Evolutionary conservation across 805 yeast genomes (phyloP).

Genomic region (Lachancea lanzarotensis): DNA sequence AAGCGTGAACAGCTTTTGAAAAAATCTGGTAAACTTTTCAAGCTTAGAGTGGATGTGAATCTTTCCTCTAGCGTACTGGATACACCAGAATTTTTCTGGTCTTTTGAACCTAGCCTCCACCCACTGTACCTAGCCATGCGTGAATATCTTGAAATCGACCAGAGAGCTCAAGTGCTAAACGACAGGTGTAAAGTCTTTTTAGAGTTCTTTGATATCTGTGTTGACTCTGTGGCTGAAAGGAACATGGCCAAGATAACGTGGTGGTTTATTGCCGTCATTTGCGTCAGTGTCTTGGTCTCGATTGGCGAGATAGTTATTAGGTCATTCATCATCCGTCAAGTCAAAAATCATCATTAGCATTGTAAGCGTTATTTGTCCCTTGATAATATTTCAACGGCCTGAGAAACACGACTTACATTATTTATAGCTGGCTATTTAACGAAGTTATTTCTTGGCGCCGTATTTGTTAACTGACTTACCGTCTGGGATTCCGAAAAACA

Average conservation of each 20-base stretch:
- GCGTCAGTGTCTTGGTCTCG: conserved; percentile 71
- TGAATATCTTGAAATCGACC: conserved; percentile 91
- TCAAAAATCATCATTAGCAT: conserved; percentile 3
- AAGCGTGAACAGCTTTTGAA: conserved; percentile 77
- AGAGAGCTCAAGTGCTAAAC: conserved; percentile 85
- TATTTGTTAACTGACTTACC: conserved; percentile 77
- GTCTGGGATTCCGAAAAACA: conserved; percentile 91
- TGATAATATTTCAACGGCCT: not conserved
- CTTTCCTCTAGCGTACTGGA: conserved; percentile 84
- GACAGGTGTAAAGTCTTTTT: conserved; percentile 90
- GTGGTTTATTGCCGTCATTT: conserved; percentile 79
- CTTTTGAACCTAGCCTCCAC: conserved; percentile 87
- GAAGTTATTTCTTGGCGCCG: conserved; percentile 53
- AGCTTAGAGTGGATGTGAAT: conserved; percentile 88
- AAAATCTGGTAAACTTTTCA: conserved; percentile 86
- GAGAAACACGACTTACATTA: not conserved
- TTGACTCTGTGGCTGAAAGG: conserved; percentile 89
- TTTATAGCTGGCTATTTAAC: conserved; percentile 2
- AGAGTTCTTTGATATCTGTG: conserved; percentile 87
- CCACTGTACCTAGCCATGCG: conserved; percentile 85
- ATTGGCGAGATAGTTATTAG: conserved; percentile 61
- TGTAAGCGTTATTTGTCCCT: not conserved
- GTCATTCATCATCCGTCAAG: conserved; percentile 40
- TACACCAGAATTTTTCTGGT: conserved; percentile 96
- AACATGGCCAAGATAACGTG: conserved; percentile 88